These are phyloP conservation scores for Cyberlindnera mycetangii DNA, from an alignment of 805 yeast genomes.

Conservation along the genomic window DNA sequence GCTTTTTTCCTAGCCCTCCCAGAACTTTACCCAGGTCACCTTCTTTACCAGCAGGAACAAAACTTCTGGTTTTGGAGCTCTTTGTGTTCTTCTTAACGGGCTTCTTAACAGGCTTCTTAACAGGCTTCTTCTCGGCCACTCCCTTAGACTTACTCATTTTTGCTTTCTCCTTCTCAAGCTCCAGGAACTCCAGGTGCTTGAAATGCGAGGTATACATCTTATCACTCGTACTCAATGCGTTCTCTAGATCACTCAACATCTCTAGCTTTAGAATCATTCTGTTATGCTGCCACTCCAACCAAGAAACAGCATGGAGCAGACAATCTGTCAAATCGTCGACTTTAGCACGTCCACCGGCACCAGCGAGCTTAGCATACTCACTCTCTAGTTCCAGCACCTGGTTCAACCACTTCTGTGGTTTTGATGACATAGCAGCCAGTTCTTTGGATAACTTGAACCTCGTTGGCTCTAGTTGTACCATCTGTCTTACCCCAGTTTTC, in stretches of 20 bases:
- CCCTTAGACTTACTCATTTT: not conserved
- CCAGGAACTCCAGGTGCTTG: conserved; percentile 4
- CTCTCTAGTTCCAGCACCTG: conserved; percentile 13
- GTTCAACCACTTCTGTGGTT: conserved; percentile 20
- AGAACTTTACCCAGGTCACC: not conserved
- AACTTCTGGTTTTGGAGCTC: not conserved
- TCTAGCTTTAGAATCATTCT: conserved; percentile 23
- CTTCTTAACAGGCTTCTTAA: not conserved
- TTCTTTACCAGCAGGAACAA: not conserved
- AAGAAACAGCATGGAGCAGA: conserved; percentile 23
- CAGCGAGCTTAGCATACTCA: conserved; percentile 5
- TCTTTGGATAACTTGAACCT: conserved; percentile 15
- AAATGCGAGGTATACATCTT: conserved; percentile 17
- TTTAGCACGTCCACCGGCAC: conserved; percentile 15
- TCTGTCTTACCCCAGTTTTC: conserved; percentile 1
- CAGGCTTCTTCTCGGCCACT: not conserved
- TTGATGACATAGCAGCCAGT: conserved; percentile 5
- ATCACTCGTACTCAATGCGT: conserved; percentile 18
- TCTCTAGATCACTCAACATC: conserved; percentile 18
- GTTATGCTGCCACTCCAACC: conserved; percentile 28
- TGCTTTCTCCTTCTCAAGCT: conserved; percentile 2
- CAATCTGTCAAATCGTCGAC: conserved; percentile 29
- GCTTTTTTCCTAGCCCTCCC: not conserved
- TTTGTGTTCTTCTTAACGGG: not conserved
- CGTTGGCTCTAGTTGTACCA: conserved; percentile 11